Evolutionary conservation across 192 early-diverging fungal species (phyloP).

Genomic region (Nowakowskiella sp.): DNA sequence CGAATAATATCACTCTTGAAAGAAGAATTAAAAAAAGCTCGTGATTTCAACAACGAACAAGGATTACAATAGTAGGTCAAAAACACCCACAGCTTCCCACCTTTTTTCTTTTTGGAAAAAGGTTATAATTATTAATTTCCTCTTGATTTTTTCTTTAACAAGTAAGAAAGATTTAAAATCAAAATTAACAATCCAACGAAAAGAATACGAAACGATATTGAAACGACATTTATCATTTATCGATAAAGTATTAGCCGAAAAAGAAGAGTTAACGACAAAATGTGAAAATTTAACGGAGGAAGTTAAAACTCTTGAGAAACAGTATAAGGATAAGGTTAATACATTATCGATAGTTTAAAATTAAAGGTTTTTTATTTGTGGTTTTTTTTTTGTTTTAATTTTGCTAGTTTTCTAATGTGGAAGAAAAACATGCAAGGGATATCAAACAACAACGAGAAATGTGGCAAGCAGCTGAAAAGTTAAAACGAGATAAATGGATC

Average conservation of each 20-base stretch:
- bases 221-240: slow-evolving; percentile 52
- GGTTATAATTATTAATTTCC: slow-evolving; percentile 1
- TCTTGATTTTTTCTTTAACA: background rate
- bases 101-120: no score
- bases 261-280: slow-evolving; percentile 47
- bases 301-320: slow-evolving; percentile 38
- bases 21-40: slow-evolving; percentile 29
- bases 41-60: slow-evolving; percentile 28
- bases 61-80: slow-evolving; percentile 24
- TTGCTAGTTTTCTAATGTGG: slow-evolving; percentile 13
- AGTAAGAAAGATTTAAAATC: slow-evolving; percentile 50
- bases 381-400: no score
- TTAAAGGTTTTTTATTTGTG: background rate
- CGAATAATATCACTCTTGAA: slow-evolving; percentile 31
- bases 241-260: slow-evolving; percentile 48
- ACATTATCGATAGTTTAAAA: background rate
- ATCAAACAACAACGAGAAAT: slow-evolving; percentile 45
- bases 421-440: slow-evolving; percentile 40
- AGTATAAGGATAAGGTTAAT: slow-evolving; percentile 37
- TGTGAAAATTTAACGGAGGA: slow-evolving; percentile 40
- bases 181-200: slow-evolving; percentile 43
- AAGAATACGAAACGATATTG: slow-evolving; percentile 52
- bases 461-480: slow-evolving; percentile 49
- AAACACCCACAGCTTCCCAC: background rate
- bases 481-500: slow-evolving; percentile 59